These are phyloP conservation scores for Pseudozyma pruni DNA, from an alignment of 1,284 basidiomycete genomes.

Conservation along the genomic window DNA sequence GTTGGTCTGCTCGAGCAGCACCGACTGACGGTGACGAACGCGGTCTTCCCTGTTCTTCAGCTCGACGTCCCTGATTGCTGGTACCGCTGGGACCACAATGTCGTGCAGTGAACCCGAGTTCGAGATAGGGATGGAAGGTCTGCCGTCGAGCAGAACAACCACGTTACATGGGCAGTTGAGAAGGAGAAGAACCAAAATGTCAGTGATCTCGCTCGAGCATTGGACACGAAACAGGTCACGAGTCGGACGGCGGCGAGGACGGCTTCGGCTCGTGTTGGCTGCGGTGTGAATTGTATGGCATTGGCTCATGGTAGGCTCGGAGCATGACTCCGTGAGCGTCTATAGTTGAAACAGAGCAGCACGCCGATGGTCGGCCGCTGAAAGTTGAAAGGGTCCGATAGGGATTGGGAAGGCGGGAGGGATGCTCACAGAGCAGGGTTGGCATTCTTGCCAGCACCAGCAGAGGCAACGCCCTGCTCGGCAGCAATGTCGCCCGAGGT, in stretches of 20 bases:
- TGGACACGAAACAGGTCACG: neutral
- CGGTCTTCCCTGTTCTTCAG: slow-evolving; percentile 50
- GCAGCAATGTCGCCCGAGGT: slow-evolving; percentile 55
- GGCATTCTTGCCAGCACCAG: slow-evolving; percentile 72
- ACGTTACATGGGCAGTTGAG: neutral
- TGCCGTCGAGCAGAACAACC: neutral
- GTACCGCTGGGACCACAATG: slow-evolving; percentile 8
- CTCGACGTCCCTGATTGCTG: slow-evolving; percentile 12
- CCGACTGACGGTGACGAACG: slow-evolving; percentile 53
- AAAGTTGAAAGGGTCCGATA: too few species aligned
- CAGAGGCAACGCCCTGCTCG: slow-evolving; percentile 17
- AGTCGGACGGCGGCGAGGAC: neutral
- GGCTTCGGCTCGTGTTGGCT: neutral
- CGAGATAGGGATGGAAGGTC: slow-evolving; percentile 31
- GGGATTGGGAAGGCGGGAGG: neutral
- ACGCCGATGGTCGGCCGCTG: neutral
- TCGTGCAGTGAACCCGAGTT: slow-evolving; percentile 33
- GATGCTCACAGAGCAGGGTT: slow-evolving; percentile 54
- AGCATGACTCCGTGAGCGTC: slow-evolving; percentile 40
- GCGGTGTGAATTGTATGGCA: slow-evolving; percentile 6
- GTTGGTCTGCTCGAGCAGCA: slow-evolving; percentile 51
- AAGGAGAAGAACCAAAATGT: slow-evolving; percentile 3
- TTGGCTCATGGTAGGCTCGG: slow-evolving; percentile 37
- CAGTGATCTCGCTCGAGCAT: neutral
- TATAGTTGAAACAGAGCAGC: slow-evolving; percentile 6